A percentile compares a stretch with the other conserved stretches of the same genome.
Evolutionary conservation across 306 rosid species (phyloP).

Genomic region (Morella rubra): DNA sequence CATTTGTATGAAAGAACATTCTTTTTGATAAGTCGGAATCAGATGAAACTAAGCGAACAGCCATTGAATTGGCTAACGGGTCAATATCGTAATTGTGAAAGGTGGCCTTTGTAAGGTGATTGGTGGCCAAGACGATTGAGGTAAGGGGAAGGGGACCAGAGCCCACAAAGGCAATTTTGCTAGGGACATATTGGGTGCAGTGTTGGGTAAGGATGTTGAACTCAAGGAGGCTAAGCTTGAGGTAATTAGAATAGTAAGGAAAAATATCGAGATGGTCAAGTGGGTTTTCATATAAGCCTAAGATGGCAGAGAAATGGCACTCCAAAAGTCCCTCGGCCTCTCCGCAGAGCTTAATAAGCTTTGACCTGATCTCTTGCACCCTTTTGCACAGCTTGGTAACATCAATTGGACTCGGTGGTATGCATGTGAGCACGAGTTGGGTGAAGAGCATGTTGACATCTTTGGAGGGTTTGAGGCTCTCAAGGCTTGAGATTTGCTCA

Average conservation of each 20-base stretch:
- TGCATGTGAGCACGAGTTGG: conserved; percentile 74
- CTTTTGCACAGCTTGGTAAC: conserved; percentile 41
- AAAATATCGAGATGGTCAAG: conserved; percentile 58
- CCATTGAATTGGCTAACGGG: conserved; percentile 58
- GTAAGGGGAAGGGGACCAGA: conserved; percentile 90
- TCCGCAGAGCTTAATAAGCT: conserved; percentile 66
- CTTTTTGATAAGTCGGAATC: conserved; percentile 57
- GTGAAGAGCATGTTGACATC: conserved; percentile 88
- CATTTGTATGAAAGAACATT: conserved; percentile 61
- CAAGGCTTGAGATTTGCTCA: conserved; percentile 58
- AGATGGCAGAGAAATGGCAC: conserved; percentile 54
- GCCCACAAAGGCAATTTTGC: conserved; percentile 72
- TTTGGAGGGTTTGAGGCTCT: conserved; percentile 68
- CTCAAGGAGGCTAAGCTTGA: conserved; percentile 76
- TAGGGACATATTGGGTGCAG: conserved; percentile 26
- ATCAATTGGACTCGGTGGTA: conserved; percentile 63
- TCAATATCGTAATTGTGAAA: conserved; percentile 79
- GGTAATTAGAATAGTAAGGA: conserved; percentile 78
- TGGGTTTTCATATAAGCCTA: conserved; percentile 53
- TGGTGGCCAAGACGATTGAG: conserved; percentile 69
- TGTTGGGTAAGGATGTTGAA: conserved; percentile 58
- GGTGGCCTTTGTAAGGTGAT: conserved; percentile 49
- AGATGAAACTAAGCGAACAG: conserved; percentile 40
- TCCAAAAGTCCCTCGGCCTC: conserved; percentile 75
- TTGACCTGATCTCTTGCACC: conserved; percentile 55